Conservation (phyloP, 805 yeast species). For the Spencermartinsiella europaea region DNA sequence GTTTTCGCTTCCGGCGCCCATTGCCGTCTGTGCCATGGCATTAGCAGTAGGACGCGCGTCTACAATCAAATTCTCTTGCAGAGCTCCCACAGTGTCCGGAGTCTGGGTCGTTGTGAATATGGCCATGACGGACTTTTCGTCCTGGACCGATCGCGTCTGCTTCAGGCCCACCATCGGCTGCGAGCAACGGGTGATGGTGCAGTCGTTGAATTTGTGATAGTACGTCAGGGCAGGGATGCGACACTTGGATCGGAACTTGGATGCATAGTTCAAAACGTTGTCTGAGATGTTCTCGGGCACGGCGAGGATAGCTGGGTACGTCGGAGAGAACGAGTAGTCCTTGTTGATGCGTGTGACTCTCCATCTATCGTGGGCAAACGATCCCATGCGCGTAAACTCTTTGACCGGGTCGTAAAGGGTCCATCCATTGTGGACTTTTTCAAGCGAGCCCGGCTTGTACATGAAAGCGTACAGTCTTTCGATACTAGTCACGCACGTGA, state of each 20-base stretch:
- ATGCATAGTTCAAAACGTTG: conserved; percentile 74
- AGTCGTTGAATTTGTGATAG: conserved; percentile 53
- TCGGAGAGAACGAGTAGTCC: conserved; percentile 57
- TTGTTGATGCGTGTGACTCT: conserved; percentile 60
- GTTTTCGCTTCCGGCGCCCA: conserved; percentile 97
- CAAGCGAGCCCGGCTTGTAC: conserved; percentile 71
- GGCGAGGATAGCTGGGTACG: conserved; percentile 66
- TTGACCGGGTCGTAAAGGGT: conserved; percentile 49
- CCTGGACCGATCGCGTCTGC: conserved; percentile 84
- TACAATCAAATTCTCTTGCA: conserved; percentile 61
- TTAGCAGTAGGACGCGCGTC: conserved; percentile 92
- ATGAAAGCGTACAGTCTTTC: conserved; percentile 73
- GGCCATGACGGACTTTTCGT: conserved; percentile 74
- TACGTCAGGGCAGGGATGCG: conserved; percentile 81
- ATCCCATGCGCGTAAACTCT: conserved; percentile 76
- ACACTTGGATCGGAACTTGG: conserved; percentile 77
- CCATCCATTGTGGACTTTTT: conserved; percentile 68
- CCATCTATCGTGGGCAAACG: conserved; percentile 48
- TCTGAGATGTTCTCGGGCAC: conserved; percentile 81
- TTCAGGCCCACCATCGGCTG: conserved; percentile 92
- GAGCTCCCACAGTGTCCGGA: conserved; percentile 28
- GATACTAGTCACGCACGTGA: conserved; percentile 51
- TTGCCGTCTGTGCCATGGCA: conserved; percentile 93
- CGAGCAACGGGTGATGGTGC: conserved; percentile 81
- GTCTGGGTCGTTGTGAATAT: conserved; percentile 58